Percentiles rank a stretch among this genome's conserved stretches.
Conservation (phyloP, 2,329 filamentous ascomycete species). For the Cordyceps javanica region DNA sequence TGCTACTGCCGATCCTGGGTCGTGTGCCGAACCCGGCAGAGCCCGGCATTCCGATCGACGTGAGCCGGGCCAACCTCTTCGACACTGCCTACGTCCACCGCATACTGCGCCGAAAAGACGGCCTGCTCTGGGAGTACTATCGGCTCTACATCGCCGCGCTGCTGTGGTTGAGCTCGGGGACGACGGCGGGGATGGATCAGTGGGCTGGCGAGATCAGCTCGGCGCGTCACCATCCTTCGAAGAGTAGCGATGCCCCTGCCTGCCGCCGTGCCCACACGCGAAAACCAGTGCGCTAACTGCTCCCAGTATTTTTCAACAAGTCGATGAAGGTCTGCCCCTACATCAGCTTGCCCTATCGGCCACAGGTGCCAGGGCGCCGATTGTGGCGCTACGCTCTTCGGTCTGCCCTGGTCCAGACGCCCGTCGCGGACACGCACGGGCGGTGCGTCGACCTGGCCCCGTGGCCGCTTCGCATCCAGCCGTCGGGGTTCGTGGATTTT, state of each 20-base stretch:
- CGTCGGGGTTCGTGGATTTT: slow-evolving; percentile 29
- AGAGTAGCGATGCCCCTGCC: too few species aligned
- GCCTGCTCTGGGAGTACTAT: slow-evolving; percentile 36
- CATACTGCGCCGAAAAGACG: slow-evolving; percentile 29
- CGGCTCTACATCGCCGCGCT: slow-evolving; percentile 32
- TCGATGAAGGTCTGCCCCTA: slow-evolving; percentile 31
- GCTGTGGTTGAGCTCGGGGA: slow-evolving; percentile 29
- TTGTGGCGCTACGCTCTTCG: slow-evolving; percentile 23
- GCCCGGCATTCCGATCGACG: slow-evolving; percentile 36
- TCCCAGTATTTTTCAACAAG: slow-evolving; percentile 36
- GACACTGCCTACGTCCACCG: slow-evolving; percentile 40
- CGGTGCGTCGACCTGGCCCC: slow-evolving; percentile 35
- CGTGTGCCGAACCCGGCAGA: slow-evolving; percentile 12
- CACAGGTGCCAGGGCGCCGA: slow-evolving; percentile 17
- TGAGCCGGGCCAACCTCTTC: slow-evolving; percentile 36
- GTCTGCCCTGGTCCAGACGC: slow-evolving; percentile 28
- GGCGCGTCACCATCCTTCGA: slow-evolving; percentile 24
- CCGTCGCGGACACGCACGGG: slow-evolving; percentile 27
- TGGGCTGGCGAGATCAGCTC: slow-evolving; percentile 33
- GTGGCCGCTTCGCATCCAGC: slow-evolving; percentile 32
- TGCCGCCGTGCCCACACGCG: too few species aligned
- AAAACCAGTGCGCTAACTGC: too few species aligned
- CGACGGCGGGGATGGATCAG: slow-evolving; percentile 34
- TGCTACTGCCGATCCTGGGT: slow-evolving; percentile 17
- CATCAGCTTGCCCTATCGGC: slow-evolving; percentile 27